phyloP scores from a whole-genome alignment of 2,329 filamentous ascomycete genomes.

The Penicillium brasilianum region DNA sequence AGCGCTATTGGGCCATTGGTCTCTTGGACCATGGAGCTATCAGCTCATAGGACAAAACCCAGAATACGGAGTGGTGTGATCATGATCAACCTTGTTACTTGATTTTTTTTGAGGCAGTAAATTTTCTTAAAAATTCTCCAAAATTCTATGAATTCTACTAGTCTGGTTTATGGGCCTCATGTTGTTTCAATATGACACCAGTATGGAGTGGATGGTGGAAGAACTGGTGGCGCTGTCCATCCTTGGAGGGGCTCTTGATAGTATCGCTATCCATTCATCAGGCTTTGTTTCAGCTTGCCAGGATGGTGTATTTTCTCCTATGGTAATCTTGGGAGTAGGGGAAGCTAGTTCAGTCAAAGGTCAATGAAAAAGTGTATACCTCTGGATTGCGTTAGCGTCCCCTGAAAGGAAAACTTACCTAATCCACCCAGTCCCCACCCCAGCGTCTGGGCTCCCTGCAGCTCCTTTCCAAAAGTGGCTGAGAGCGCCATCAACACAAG shows the following conservation, averaged over 20 bases:
- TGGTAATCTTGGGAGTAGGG: background rate
- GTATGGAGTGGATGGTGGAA: conserved; percentile 1
- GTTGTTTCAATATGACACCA: background rate
- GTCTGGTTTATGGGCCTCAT: background rate
- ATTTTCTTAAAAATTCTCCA: background rate
- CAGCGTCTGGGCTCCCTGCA: conserved; percentile 33
- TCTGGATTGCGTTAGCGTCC: conserved; percentile 12
- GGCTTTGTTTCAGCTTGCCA: background rate
- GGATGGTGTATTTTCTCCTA: background rate
- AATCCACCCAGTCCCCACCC: conserved; percentile 25
- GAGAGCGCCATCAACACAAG: conserved; percentile 29
- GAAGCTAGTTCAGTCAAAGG: too few relatives aligned
- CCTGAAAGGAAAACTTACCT: conserved; percentile 26
- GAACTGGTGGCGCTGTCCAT: conserved; percentile 1
- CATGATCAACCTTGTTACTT: background rate
- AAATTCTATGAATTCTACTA: background rate
- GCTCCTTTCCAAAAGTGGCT: conserved; percentile 29
- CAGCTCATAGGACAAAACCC: background rate
- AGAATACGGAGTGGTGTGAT: conserved; percentile 1
- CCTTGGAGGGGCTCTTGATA: background rate
- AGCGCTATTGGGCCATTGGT: background rate
- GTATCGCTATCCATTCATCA: background rate
- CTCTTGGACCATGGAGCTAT: background rate
- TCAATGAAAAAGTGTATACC: conserved; percentile 4
- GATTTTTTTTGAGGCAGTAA: background rate